Conservation (phyloP, 2,329 filamentous ascomycete genomes). For the Sporothrix variecibatus region DNA sequence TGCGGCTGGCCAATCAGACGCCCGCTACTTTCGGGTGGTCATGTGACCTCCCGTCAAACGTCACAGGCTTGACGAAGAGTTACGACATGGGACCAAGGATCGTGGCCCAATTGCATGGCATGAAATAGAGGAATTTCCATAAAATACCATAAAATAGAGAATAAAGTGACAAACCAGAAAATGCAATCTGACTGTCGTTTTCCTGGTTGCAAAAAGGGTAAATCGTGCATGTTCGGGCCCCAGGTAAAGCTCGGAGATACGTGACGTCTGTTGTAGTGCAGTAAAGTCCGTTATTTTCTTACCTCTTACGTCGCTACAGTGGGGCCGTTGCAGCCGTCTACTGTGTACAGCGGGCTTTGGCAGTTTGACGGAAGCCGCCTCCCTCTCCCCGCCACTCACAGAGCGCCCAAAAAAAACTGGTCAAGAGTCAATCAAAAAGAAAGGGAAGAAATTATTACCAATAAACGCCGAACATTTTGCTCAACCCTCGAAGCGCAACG, state of each 20-base stretch:
- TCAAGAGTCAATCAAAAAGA: neutral
- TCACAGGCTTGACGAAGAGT: neutral
- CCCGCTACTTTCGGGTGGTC: neutral
- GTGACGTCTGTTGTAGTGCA: constrained; percentile 4
- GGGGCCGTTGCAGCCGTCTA: neutral
- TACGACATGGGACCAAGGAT: neutral
- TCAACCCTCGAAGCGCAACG: neutral
- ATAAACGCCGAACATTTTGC: constrained; percentile 15
- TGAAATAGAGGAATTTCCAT: neutral
- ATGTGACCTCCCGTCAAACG: neutral
- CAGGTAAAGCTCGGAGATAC: constrained; percentile 21
- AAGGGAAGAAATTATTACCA: constrained; percentile 4
- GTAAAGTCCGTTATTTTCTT: neutral
- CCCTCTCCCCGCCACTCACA: neutral
- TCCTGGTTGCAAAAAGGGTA: neutral
- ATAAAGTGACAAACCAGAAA: neutral
- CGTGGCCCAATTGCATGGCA: neutral
- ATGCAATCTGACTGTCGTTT: neutral
- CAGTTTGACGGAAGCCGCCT: neutral
- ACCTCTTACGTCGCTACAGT: neutral
- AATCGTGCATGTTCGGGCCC: constrained; percentile 4
- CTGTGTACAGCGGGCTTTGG: neutral
- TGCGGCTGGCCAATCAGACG: constrained; percentile 16
- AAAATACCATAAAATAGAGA: neutral
- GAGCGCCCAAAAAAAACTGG: neutral